Percentiles rank a stretch among this genome's conserved stretches.
Evolutionary conservation across 495 filamentous ascomycete genomes (phyloP).

Genomic region (Talaromyces thailandensis): DNA sequence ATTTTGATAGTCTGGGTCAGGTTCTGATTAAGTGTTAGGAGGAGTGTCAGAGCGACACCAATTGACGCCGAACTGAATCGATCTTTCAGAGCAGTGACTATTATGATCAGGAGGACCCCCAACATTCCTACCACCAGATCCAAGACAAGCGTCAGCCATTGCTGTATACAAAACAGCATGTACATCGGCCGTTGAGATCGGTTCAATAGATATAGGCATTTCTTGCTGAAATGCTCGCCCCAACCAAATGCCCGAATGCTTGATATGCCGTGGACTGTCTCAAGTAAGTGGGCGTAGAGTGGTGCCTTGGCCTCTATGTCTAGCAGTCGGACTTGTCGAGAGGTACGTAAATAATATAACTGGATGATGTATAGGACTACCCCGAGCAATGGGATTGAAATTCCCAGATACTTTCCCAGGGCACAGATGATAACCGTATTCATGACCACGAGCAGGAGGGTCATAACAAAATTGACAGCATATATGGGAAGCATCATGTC

Average conservation of each 20-base stretch:
- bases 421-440: constrained; percentile 19
- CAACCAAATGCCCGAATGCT: constrained; percentile 53
- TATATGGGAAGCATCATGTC: constrained; percentile 21
- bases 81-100: constrained; percentile 9
- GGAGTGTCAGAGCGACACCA: constrained; percentile 56
- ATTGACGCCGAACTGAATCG: constrained; percentile 11
- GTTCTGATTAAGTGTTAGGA: constrained; percentile 43
- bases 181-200: constrained; percentile 50
- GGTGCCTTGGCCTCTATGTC: constrained; percentile 55
- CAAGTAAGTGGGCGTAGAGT: constrained; percentile 50
- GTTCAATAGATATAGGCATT: constrained; percentile 45
- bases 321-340: constrained; percentile 51
- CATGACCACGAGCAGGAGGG: constrained; percentile 14
- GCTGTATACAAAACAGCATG: constrained; percentile 44
- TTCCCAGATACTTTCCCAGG: constrained; percentile 18
- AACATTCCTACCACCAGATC: constrained; percentile 37
- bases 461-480: constrained; percentile 1
- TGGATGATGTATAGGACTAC: constrained; percentile 38
- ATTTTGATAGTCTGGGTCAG: constrained; percentile 19
- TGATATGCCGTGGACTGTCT: constrained; percentile 37
- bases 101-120: constrained; percentile 17
- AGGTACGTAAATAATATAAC: constrained; percentile 51
- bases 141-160: constrained; percentile 43
- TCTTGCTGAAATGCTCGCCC: constrained; percentile 32
- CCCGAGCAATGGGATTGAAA: constrained; percentile 13